These are phyloP conservation scores for Pythium folliculosum DNA, from an alignment of 352 stramenopile genomes.

Conservation along the genomic window DNA sequence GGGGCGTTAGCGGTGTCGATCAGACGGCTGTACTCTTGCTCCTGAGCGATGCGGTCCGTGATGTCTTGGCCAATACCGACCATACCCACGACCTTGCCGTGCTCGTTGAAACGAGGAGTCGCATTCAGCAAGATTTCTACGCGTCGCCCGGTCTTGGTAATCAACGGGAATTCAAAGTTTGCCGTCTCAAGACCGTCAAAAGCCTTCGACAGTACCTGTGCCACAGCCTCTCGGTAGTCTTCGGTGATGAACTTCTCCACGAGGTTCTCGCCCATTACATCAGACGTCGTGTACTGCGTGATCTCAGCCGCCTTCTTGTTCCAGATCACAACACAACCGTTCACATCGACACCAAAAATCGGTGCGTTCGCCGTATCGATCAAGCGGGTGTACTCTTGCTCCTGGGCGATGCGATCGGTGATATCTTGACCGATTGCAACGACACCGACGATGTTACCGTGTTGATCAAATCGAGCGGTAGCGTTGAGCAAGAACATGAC, in stretches of 20 bases:
- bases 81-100: constrained; percentile 50
- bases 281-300: constrained; percentile 84
- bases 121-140: constrained; percentile 49
- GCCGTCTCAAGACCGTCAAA: constrained; percentile 28
- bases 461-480: constrained; percentile 29
- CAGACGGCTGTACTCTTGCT: constrained; percentile 47
- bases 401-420: constrained; percentile 53
- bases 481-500: constrained; percentile 37
- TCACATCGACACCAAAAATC: constrained; percentile 80
- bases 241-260: constrained; percentile 67
- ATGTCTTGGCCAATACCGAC: constrained; percentile 63
- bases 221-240: constrained; percentile 29
- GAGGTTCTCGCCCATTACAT: constrained; percentile 76
- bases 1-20: constrained; percentile 67
- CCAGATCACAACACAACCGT: constrained; percentile 75
- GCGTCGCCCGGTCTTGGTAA: constrained; percentile 39
- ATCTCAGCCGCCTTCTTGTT: constrained; percentile 85
- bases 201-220: constrained; percentile 23
- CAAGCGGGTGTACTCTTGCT: constrained; percentile 70
- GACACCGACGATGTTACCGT: constrained; percentile 40
- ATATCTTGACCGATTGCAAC: constrained; percentile 70
- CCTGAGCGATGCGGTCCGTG: constrained; percentile 39
- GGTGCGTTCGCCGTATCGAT: constrained; percentile 74
- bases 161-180: constrained; percentile 47
- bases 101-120: constrained; percentile 43